phyloP scores from a whole-genome alignment of 2,329 filamentous ascomycete genomes.

The Tricladium varicosporioides region DNA sequence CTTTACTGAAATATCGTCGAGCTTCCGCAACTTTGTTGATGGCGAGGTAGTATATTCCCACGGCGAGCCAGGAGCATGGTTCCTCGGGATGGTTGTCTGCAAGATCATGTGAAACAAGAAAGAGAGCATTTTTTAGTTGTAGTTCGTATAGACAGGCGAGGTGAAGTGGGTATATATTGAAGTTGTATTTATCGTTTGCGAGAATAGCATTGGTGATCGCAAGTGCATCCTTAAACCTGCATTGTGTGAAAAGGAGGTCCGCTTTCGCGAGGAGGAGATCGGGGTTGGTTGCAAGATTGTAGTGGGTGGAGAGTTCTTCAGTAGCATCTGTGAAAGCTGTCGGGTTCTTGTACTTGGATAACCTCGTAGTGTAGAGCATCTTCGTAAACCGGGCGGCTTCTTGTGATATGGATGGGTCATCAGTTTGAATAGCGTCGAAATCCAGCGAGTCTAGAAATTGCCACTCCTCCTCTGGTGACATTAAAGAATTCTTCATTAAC shows the following conservation, averaged over 20 bases:
- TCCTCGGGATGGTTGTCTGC: constrained; percentile 90
- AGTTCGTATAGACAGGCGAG: constrained; percentile 90
- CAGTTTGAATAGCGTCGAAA: constrained; percentile 76
- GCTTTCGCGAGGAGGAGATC: constrained; percentile 89
- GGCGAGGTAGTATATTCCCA: constrained; percentile 90
- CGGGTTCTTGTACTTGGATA: constrained; percentile 93
- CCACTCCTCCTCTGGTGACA: constrained; percentile 74
- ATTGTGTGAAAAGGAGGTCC: constrained; percentile 91
- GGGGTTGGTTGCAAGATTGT: constrained; percentile 80
- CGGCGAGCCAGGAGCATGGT: constrained; percentile 88
- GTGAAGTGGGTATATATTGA: constrained; percentile 84
- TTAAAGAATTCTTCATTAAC: constrained; percentile 92
- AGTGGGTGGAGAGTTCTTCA: constrained; percentile 90
- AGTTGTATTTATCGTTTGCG: constrained; percentile 82
- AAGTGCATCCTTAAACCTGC: constrained; percentile 85
- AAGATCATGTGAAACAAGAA: constrained; percentile 87
- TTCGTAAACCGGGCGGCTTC: constrained; percentile 92
- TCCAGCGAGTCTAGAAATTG: constrained; percentile 71
- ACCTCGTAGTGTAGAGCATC: constrained; percentile 91
- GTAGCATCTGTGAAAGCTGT: constrained; percentile 79
- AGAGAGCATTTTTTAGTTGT: constrained; percentile 80
- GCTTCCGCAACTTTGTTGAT: constrained; percentile 91
- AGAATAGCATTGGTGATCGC: constrained; percentile 81
- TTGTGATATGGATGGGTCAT: constrained; percentile 67
- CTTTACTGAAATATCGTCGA: constrained; percentile 93